A percentile compares a stretch with the other conserved stretches of the same genome.
Evolutionary conservation across 805 yeast species (phyloP).

Genomic region (Starmerella davenportii): DNA sequence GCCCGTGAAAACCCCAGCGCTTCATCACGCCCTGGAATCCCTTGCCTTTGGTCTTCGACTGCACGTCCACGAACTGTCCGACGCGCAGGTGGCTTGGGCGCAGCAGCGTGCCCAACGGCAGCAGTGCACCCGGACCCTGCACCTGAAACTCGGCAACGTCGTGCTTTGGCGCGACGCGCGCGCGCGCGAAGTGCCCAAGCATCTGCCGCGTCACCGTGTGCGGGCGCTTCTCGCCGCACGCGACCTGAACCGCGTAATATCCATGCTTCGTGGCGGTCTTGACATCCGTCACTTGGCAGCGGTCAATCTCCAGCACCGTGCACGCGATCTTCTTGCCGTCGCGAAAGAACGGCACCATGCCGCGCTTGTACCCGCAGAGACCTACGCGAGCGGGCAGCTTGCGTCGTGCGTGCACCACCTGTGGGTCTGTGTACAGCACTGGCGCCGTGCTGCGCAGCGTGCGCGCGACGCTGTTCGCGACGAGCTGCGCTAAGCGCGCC

Average conservation of each 20-base stretch:
- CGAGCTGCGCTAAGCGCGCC: constrained; percentile 20
- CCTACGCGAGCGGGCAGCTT: constrained; percentile 68
- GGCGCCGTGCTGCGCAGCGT: constrained; percentile 29
- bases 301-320: constrained; percentile 71
- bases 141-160: constrained; percentile 65
- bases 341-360: constrained; percentile 68
- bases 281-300: constrained; percentile 66
- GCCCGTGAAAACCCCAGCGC: constrained; percentile 76
- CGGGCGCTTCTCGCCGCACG: constrained; percentile 52
- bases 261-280: constrained; percentile 62
- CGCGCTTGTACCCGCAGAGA: constrained; percentile 62
- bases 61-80: constrained; percentile 73
- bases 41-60: constrained; percentile 73
- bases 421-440: constrained; percentile 46
- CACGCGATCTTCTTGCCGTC: constrained; percentile 61
- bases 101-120: constrained; percentile 61
- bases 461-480: constrained; percentile 20
- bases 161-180: constrained; percentile 69
- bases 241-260: constrained; percentile 70
- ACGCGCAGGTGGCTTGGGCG: constrained; percentile 66
- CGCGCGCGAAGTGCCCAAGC: constrained; percentile 62
- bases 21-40: constrained; percentile 98
- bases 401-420: constrained; percentile 51
- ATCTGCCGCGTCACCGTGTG: constrained; percentile 45
- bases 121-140: constrained; percentile 41